Conservation (phyloP, 106 monocot genomes). For the Xerophyta viscosa region DNA sequence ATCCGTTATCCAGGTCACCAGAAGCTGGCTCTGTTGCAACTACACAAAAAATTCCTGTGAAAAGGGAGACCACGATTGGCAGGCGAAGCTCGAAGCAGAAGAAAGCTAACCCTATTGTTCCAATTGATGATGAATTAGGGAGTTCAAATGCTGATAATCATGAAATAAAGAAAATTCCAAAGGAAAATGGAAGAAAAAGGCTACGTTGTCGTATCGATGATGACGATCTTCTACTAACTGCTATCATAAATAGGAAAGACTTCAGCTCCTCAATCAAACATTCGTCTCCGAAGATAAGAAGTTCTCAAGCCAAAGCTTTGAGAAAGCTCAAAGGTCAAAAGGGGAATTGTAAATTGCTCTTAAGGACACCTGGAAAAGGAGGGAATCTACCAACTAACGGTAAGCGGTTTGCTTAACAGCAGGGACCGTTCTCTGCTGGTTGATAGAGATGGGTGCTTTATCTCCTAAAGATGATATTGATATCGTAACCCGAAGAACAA, state of each 20-base stretch:
- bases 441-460: constrained; percentile 61
- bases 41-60: constrained; percentile 11
- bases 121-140: constrained; percentile 11
- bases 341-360: constrained; percentile 30
- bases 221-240: constrained; percentile 75
- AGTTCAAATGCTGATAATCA: too few species aligned
- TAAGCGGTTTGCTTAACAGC: constrained; percentile 23
- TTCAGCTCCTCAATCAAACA: constrained; percentile 23
- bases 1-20: constrained; percentile 3
- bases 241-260: constrained; percentile 62
- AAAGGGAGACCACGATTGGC: constrained; percentile 20
- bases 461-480: constrained; percentile 53
- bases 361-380: constrained; percentile 32
- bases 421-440: constrained; percentile 75
- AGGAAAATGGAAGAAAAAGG: constrained; percentile 34
- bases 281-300: constrained; percentile 14
- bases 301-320: constrained; percentile 19
- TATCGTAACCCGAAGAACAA: constrained; percentile 40
- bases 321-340: constrained; percentile 35
- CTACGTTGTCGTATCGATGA: constrained; percentile 50
- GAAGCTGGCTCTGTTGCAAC: constrained; percentile 15
- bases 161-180: constrained; percentile 15
- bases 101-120: constrained; percentile 1
- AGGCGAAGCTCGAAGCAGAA: constrained; percentile 5
- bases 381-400: constrained; percentile 29